These are phyloP conservation scores for Fusarium sp. DNA, from an alignment of 2,329 filamentous ascomycete species.

Conservation along the genomic window DNA sequence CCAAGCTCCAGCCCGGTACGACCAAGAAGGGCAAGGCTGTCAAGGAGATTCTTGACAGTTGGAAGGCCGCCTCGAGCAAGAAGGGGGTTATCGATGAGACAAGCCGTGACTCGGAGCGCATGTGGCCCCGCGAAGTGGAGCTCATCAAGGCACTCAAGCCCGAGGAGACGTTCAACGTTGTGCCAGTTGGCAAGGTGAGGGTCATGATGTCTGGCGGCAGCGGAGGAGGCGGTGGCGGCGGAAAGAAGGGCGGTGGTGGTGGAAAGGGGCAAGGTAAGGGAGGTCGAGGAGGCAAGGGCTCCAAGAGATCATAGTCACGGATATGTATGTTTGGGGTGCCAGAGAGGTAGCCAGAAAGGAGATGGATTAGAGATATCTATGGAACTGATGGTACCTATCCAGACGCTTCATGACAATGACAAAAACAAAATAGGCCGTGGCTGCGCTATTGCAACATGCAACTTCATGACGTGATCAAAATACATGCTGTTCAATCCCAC, in stretches of 20 bases:
- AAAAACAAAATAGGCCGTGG: constrained; percentile 22
- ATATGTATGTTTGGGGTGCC: neutral
- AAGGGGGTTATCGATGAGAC: constrained; percentile 68
- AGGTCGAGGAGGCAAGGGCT: constrained; percentile 52
- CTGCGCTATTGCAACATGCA: constrained; percentile 16
- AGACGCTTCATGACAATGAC: constrained; percentile 7
- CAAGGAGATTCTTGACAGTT: constrained; percentile 84
- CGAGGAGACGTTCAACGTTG: constrained; percentile 78
- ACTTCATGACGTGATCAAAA: constrained; percentile 10
- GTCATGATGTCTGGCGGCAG: constrained; percentile 74
- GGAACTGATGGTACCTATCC: constrained; percentile 14
- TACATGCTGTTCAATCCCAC: constrained; percentile 3
- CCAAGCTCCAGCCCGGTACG: constrained; percentile 88
- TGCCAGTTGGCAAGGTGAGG: constrained; percentile 81
- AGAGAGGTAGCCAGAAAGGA: constrained; percentile 1
- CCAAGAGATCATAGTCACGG: constrained; percentile 50
- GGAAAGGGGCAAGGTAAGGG: constrained; percentile 48
- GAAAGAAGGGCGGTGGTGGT: constrained; percentile 48
- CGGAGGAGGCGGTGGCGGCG: constrained; percentile 53
- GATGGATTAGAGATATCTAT: constrained; percentile 24
- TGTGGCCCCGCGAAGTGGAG: constrained; percentile 88
- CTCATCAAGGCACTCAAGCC: constrained; percentile 81
- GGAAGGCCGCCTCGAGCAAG: constrained; percentile 70
- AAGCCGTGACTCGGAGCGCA: constrained; percentile 70
- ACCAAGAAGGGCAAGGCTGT: constrained; percentile 95